A percentile compares a stretch with the other conserved stretches of the same genome.
Conservation (phyloP, 73 alveolate species). For the Paramecium bursaria region DNA sequence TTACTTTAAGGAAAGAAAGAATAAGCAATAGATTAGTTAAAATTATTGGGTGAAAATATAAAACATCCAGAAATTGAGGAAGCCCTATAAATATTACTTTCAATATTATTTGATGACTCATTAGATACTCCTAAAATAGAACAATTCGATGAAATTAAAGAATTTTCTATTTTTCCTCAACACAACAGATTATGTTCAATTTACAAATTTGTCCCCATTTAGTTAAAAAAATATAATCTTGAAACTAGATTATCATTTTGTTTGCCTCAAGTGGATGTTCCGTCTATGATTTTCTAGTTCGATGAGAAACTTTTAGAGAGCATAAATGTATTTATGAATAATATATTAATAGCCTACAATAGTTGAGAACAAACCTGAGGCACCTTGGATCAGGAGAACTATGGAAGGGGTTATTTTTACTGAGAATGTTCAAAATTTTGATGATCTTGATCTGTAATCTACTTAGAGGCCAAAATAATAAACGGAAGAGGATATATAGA, state of each 20-base stretch:
- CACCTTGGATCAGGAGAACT: constrained; percentile 71
- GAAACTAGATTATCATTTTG: constrained; percentile 51
- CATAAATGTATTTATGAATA: constrained; percentile 5
- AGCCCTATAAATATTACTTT: not conserved
- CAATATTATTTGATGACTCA: constrained; percentile 11
- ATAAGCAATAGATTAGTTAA: constrained; percentile 14
- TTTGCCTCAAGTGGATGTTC: constrained; percentile 64
- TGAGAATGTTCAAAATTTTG: constrained; percentile 64
- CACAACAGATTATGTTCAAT: constrained; percentile 57
- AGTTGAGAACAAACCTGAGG: constrained; percentile 71
- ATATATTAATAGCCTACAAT: constrained; percentile 55
- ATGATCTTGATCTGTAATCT: constrained; percentile 61
- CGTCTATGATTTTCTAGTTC: constrained; percentile 37
- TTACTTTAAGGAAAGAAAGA: constrained; percentile 3
- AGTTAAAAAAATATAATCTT: constrained; percentile 15
- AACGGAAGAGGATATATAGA: constrained; percentile 10
- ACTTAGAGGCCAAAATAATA: constrained; percentile 38
- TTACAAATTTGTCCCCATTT: constrained; percentile 4
- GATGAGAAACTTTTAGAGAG: constrained; percentile 65
- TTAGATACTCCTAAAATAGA: not conserved
- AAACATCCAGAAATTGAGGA: not conserved
- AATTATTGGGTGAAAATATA: constrained; percentile 30
- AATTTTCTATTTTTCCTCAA: constrained; percentile 38
- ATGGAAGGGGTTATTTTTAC: constrained; percentile 70
- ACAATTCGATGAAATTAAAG: constrained; percentile 1